Evolutionary conservation across 495 filamentous ascomycete species (phyloP).

Genomic region (Mytilinidion resinicola): DNA sequence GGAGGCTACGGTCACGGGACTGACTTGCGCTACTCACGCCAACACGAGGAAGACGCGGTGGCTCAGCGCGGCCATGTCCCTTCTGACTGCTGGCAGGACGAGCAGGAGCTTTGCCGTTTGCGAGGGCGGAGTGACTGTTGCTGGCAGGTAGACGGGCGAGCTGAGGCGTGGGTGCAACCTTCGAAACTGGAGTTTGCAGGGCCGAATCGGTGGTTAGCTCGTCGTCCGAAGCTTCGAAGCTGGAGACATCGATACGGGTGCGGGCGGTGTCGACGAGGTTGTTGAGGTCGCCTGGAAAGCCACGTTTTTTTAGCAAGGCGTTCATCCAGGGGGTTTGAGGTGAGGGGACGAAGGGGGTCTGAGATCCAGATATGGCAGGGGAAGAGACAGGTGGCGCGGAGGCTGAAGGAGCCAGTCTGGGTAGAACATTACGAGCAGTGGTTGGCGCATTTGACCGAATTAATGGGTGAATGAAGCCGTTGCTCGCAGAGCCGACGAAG

Average conservation of each 20-base stretch:
- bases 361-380: not conserved
- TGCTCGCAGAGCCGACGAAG: conserved; percentile 11
- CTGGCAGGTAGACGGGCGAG: conserved; percentile 18
- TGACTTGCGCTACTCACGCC: conserved; percentile 24
- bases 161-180: conserved; percentile 9
- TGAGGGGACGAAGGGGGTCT: conserved; percentile 49
- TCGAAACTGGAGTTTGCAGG: conserved; percentile 9
- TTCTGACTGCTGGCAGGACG: conserved; percentile 19
- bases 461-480: conserved; percentile 24
- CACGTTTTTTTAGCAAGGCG: conserved; percentile 58
- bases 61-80: conserved; percentile 7
- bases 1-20: conserved; percentile 23
- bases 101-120: conserved; percentile 15
- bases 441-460: conserved; percentile 16
- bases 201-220: conserved; percentile 12
- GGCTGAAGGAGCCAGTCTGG: conserved; percentile 10
- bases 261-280: conserved; percentile 21
- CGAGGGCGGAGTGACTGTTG: not conserved
- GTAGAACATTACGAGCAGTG: conserved; percentile 20
- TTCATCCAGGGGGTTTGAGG: conserved; percentile 71
- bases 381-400: not conserved
- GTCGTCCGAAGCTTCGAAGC: conserved; percentile 22
- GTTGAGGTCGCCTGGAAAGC: conserved; percentile 40
- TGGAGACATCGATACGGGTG: conserved; percentile 15
- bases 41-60: conserved; percentile 10